A percentile compares a stretch with the other conserved stretches of the same genome.
Conservation (phyloP, 2,329 filamentous ascomycete species). For the Beauveria varroae region DNA sequence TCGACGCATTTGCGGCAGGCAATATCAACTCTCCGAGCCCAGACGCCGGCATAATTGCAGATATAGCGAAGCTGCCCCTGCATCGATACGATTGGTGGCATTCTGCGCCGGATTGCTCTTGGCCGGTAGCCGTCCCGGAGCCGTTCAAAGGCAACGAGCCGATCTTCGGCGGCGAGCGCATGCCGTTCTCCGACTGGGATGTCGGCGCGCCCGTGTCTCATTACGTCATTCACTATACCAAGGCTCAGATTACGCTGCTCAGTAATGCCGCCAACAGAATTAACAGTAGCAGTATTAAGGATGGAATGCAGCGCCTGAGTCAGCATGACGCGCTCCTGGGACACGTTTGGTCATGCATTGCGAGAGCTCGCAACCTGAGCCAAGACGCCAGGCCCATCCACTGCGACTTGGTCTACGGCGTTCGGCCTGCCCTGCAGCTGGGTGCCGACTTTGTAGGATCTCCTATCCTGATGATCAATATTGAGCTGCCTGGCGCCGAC, state of each 20-base stretch:
- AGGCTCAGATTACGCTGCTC: background rate
- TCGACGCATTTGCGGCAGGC: too few relatives aligned
- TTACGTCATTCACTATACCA: background rate
- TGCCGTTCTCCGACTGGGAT: too few relatives aligned
- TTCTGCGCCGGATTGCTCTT: too few relatives aligned
- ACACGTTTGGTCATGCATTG: background rate
- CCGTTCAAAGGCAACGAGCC: too few relatives aligned
- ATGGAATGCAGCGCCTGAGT: background rate
- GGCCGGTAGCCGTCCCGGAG: too few relatives aligned
- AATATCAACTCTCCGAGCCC: too few relatives aligned
- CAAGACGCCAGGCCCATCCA: background rate
- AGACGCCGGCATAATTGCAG: too few relatives aligned
- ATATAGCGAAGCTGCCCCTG: too few relatives aligned
- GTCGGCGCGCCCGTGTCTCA: background rate
- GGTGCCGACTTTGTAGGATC: background rate
- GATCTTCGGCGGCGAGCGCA: too few relatives aligned
- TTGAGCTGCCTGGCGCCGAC: background rate
- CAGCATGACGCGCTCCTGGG: background rate
- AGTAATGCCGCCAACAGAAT: background rate
- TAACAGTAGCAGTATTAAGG: background rate
- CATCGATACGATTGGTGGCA: too few relatives aligned
- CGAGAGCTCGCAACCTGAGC: background rate
- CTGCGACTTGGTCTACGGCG: background rate
- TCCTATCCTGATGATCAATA: background rate
- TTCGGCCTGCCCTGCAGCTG: background rate